These are phyloP conservation scores for Tothia fuscella DNA, from an alignment of 2,329 filamentous ascomycete species.

Conservation along the genomic window DNA sequence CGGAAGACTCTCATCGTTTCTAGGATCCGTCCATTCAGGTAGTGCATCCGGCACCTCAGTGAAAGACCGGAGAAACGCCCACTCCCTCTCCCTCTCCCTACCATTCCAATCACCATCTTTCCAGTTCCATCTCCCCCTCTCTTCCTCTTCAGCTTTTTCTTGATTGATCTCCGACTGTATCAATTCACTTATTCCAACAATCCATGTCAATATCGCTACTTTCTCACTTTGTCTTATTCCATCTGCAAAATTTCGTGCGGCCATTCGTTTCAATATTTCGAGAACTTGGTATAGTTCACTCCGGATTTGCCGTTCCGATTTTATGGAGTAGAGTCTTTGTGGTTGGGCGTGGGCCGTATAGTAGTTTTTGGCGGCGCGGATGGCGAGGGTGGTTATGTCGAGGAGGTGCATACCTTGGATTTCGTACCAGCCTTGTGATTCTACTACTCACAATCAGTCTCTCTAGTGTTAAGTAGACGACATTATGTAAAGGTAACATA, in stretches of 20 bases:
- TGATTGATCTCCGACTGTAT: constrained; percentile 65
- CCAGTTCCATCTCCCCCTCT: constrained; percentile 72
- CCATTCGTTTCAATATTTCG: constrained; percentile 86
- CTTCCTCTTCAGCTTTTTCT: constrained; percentile 59
- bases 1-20: constrained; percentile 58
- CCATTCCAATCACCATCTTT: constrained; percentile 61
- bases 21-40: constrained; percentile 27
- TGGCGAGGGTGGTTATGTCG: constrained; percentile 88
- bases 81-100: constrained; percentile 64
- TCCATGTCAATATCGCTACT: constrained; percentile 65
- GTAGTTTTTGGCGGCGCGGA: constrained; percentile 88
- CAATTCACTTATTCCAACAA: constrained; percentile 64
- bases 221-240: constrained; percentile 72
- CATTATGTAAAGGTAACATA: neutral
- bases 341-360: constrained; percentile 88
- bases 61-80: constrained; percentile 70
- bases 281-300: constrained; percentile 75
- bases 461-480: neutral
- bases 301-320: constrained; percentile 74
- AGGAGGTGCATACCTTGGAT: constrained; percentile 85
- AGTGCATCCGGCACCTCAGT: constrained; percentile 22
- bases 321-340: constrained; percentile 73
- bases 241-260: constrained; percentile 70
- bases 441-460: constrained; percentile 13
- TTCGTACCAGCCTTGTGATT: constrained; percentile 62